Evolutionary conservation across 345 rosid genomes (phyloP), one percentile per base, ranked within the genome.

Genomic region (Linum tenue): DNA sequence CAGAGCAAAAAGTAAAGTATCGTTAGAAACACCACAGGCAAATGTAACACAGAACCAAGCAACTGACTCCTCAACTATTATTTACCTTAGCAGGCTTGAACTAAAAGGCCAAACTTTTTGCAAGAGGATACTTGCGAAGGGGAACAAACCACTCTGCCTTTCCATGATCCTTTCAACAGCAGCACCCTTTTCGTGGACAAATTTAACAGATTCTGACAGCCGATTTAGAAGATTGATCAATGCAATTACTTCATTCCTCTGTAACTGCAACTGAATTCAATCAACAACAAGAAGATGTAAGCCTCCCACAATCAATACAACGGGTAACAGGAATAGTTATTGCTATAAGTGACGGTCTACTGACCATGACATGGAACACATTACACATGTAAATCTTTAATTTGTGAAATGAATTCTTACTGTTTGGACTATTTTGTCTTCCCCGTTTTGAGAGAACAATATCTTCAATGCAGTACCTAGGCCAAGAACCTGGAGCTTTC

Each of bases 401-500:
- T 22, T 22, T 22, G 31, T 22, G 53, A 9, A 40, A 3, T 39
- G 53, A 67, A 62, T 39, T 77, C 97, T 77, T 76, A 94, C 97
- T 44, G 60, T 74, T 44, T 85, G 89, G 41, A 40, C 74, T 67
- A 60, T 59, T 31, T 76, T 64, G 39, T 83, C 83, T 60, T 67
- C 77, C n/a, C 88, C 92, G 67, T 90, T 78, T 60, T 75, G 95
- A 39, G 96, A 85, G 79, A 94, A 94, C 15, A 94, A 83, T 74
- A 94, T 86, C 69, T 94, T 87, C 75, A 90, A 70, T n/a, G 96
- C 97, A 41, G 97, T 87, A 50, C 97, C 98, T 55, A 89, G 94
- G 56, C 98, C 98, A 14, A 88, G 90, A 83, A 87, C 82, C 83
- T 92, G 98, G 76, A 92, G 97, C 70, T 92, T 92, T 67, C 97